phyloP scores from a whole-genome alignment of 192 early-diverging fungal genomes.

The Coemansia sp. region DNA sequence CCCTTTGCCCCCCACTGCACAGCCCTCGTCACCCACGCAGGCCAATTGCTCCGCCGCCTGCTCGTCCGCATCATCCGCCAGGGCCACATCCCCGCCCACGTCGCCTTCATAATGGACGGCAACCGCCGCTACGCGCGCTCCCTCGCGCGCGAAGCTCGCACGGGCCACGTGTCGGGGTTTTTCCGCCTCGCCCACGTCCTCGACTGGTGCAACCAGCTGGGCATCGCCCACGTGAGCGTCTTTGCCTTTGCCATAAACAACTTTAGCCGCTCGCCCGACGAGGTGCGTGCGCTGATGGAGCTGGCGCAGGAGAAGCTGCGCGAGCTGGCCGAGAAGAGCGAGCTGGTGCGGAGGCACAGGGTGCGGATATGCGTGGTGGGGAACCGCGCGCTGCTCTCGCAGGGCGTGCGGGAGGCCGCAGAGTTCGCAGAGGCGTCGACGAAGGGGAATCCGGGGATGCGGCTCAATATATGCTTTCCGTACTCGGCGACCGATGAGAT shows the following conservation, averaged over 20 bases:
- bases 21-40: neutral
- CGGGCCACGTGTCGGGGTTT: constrained; percentile 83
- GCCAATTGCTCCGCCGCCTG: neutral
- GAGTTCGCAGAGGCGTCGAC: constrained; percentile 65
- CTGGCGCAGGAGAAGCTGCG: constrained; percentile 74
- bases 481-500: constrained; percentile 95
- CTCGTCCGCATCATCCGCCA: constrained; percentile 47
- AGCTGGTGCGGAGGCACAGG: constrained; percentile 65
- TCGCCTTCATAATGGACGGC: constrained; percentile 98
- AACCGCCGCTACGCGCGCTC: constrained; percentile 89
- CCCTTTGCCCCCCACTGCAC: neutral
- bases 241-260: constrained; percentile 99
- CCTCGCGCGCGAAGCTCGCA: constrained; percentile 45
- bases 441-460: constrained; percentile 62
- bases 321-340: constrained; percentile 68
- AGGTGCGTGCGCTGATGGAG: constrained; percentile 85
- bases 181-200: constrained; percentile 78
- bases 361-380: constrained; percentile 84
- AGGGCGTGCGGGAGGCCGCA: constrained; percentile 61
- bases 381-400: constrained; percentile 64
- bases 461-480: constrained; percentile 88
- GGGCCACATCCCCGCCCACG: constrained; percentile 84
- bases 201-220: constrained; percentile 84
- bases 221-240: constrained; percentile 82
- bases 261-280: constrained; percentile 82